Percentiles rank a stretch among this genome's conserved stretches.
phyloP scores from a whole-genome alignment of 495 filamentous ascomycete genomes.

The Penicillium flavigenum region DNA sequence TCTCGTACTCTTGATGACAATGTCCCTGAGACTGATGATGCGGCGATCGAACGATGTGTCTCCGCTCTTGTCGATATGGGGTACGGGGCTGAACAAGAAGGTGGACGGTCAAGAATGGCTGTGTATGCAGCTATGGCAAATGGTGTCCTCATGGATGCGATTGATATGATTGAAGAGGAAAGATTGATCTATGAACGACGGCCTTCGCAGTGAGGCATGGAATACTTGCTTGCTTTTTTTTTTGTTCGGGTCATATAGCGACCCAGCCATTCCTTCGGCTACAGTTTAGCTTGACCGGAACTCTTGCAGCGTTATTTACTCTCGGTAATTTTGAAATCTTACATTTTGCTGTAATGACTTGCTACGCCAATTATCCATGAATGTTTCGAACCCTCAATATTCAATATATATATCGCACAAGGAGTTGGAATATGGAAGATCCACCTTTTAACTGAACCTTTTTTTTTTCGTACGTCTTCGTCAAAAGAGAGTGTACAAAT shows the following conservation, averaged over 20 bases:
- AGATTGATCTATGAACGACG: constrained; percentile 46
- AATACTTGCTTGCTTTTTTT: constrained; percentile 13
- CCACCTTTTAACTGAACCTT: not conserved
- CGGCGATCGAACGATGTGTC: constrained; percentile 47
- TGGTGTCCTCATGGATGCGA: constrained; percentile 47
- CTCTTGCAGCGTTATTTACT: not conserved
- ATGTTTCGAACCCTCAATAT: not conserved
- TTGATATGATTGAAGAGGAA: constrained; percentile 60
- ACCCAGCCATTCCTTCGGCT: constrained; percentile 12
- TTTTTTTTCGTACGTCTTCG: too few relatives aligned
- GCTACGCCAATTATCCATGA: not conserved
- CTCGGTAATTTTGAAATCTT: not conserved
- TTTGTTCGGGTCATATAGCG: not conserved
- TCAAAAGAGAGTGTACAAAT: not conserved
- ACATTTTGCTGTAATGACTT: constrained; percentile 2
- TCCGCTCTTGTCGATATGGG: constrained; percentile 48
- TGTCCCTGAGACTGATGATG: constrained; percentile 11
- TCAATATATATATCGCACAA: not conserved
- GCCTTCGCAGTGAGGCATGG: constrained; percentile 13
- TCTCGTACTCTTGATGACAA: not conserved
- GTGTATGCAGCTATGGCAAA: constrained; percentile 54
- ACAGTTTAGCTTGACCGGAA: not conserved
- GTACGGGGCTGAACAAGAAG: constrained; percentile 45
- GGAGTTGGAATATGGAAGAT: not conserved
- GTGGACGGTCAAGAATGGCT: constrained; percentile 45